Percentiles rank a stretch among this genome's conserved stretches.
phyloP scores from a whole-genome alignment of 306 rosid species.

The Myrica gale region DNA sequence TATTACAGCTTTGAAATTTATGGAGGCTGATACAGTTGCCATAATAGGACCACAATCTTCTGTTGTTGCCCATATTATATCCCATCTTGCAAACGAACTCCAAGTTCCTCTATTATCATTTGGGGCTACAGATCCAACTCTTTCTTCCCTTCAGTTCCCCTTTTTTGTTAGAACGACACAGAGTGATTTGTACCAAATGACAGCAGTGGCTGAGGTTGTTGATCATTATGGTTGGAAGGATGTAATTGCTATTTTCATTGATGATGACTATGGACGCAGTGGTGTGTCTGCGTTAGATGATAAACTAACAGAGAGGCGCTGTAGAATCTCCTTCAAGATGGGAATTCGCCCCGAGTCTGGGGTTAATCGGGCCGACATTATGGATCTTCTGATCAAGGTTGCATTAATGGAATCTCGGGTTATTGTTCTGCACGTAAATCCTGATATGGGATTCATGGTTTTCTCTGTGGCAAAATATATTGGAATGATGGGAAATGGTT shows the following conservation, averaged over 20 bases:
- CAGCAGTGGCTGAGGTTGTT: constrained; percentile 74
- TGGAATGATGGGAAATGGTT: constrained; percentile 78
- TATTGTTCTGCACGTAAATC: constrained; percentile 77
- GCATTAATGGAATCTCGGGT: constrained; percentile 77
- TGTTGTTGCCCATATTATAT: constrained; percentile 77
- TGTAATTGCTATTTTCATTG: constrained; percentile 67
- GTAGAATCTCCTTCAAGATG: constrained; percentile 67
- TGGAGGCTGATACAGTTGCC: constrained; percentile 79
- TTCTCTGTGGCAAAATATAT: constrained; percentile 71
- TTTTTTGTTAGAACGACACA: constrained; percentile 78
- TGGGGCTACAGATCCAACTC: constrained; percentile 93
- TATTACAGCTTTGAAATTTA: constrained; percentile 74
- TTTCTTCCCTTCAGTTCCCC: constrained; percentile 75
- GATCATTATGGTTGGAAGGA: constrained; percentile 81
- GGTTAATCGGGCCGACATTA: constrained; percentile 43
- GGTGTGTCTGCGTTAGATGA: constrained; percentile 74
- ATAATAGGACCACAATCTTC: constrained; percentile 95
- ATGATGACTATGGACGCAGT: constrained; percentile 83
- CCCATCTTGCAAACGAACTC: constrained; percentile 87
- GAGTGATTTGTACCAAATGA: constrained; percentile 82
- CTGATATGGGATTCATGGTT: constrained; percentile 61
- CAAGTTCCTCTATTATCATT: constrained; percentile 81
- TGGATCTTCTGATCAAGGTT: constrained; percentile 67
- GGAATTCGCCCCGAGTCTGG: constrained; percentile 50
- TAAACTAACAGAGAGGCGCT: constrained; percentile 61